Percentiles rank a stretch among this genome's conserved stretches.
These are phyloP conservation scores for Kodamaea kakaduensis DNA, from an alignment of 805 yeast species.

Conservation along the genomic window DNA sequence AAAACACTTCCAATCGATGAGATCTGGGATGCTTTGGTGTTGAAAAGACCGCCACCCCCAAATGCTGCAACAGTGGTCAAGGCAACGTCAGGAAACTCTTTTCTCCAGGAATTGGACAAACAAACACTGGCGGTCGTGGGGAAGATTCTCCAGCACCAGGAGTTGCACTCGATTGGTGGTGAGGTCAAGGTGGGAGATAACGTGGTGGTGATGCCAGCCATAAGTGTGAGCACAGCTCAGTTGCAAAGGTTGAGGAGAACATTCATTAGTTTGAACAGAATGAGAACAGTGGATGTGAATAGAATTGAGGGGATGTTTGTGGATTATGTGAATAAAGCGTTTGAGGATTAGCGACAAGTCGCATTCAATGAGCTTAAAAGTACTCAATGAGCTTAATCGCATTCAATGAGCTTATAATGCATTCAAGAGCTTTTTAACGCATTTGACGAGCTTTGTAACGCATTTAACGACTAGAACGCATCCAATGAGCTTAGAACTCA, in stretches of 20 bases:
- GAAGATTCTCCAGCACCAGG: constrained; percentile 60
- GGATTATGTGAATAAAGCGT: constrained; percentile 68
- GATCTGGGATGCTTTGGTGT: constrained; percentile 58
- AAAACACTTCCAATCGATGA: constrained; percentile 57
- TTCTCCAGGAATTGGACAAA: constrained; percentile 72
- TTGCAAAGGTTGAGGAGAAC: constrained; percentile 81
- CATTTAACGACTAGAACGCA: too few species aligned
- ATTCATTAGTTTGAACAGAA: constrained; percentile 73
- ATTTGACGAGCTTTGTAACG: too few species aligned
- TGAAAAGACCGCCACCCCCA: constrained; percentile 65
- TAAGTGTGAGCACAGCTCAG: constrained; percentile 64
- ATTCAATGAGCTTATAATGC: too few species aligned
- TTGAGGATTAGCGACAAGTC: constrained; percentile 35
- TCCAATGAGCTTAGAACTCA: too few species aligned
- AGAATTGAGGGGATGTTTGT: constrained; percentile 71
- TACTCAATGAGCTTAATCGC: too few species aligned
- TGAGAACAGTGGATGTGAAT: constrained; percentile 66
- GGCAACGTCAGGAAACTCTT: constrained; percentile 74
- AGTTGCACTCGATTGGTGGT: constrained; percentile 46
- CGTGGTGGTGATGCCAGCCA: constrained; percentile 57
- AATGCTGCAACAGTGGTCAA: constrained; percentile 81
- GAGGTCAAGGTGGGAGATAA: constrained; percentile 45
- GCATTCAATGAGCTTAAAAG: too few species aligned
- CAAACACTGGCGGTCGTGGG: constrained; percentile 63
- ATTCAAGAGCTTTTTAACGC: too few species aligned